Evolutionary conservation across 352 stramenopile genomes (phyloP).

Genomic region (Phytophthora syringae): DNA sequence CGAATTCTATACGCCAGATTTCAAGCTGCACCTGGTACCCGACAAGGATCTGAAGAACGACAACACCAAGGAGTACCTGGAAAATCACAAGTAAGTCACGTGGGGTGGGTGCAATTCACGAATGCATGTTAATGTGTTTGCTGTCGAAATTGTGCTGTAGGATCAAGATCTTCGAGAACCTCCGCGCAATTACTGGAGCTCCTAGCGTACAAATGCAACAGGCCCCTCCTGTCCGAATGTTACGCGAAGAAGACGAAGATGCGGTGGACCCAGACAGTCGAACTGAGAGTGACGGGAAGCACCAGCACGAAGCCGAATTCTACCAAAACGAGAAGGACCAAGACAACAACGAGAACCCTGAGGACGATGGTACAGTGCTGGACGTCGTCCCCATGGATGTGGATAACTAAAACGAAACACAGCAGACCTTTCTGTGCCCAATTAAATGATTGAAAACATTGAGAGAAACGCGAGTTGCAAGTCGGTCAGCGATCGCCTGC

Average conservation of each 20-base stretch:
- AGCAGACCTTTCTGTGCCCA: neutral
- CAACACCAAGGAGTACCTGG: conserved; percentile 81
- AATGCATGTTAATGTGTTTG: neutral
- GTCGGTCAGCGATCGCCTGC: too few species aligned
- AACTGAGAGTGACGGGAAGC: conserved; percentile 69
- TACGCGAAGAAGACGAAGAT: conserved; percentile 83
- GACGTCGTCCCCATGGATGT: conserved; percentile 75
- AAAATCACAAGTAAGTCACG: conserved; percentile 75
- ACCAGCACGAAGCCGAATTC: conserved; percentile 79
- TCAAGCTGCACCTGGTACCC: conserved; percentile 84
- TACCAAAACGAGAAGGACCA: conserved; percentile 78
- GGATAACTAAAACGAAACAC: conserved; percentile 30
- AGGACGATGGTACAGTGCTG: conserved; percentile 45
- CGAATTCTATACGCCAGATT: conserved; percentile 79
- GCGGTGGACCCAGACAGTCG: conserved; percentile 59
- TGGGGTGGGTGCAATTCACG: neutral
- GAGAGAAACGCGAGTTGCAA: neutral
- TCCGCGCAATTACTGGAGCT: conserved; percentile 69
- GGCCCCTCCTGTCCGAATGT: conserved; percentile 62
- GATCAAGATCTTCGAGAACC: conserved; percentile 85
- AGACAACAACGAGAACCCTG: conserved; percentile 45
- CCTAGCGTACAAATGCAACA: conserved; percentile 83
- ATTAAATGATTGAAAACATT: neutral
- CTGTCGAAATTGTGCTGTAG: conserved; percentile 40
- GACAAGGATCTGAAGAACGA: conserved; percentile 78